Evolutionary conservation across 371 early-diverging fungal genomes (phyloP), one percentile per base, ranked within the genome.

Genomic region (Coemansia sp.): DNA sequence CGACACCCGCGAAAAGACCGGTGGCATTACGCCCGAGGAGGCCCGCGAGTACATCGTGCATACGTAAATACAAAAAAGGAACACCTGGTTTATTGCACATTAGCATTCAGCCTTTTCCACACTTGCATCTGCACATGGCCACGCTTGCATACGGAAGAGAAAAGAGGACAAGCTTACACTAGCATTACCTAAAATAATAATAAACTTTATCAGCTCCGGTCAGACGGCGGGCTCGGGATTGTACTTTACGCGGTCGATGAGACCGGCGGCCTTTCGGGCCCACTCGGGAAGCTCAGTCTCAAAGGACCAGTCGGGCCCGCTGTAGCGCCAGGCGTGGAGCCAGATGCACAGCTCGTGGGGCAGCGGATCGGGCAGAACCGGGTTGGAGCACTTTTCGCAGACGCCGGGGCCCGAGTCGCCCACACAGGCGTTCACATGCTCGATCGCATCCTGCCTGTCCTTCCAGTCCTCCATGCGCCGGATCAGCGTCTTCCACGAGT

Each of bases 281-380:
- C 94, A 96, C 9, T 64, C 80, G 4, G 97, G 97, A 55, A 88
- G 63, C 31, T 80, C 77, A 0, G 95, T 90, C 68, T 92, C 88
- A 72, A 83, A 92, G 1, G 82, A 61, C 89, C 91, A 90, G 0
- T 79, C 82, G 14, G 65, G 67, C 0, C 86, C 86, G 26, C 81
- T 65, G 71, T 94, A 94, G 62, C 82, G 82, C 80, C 83, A 88
- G 3, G 92, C 90, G 76, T 95, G 95, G 43, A 95, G 82, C 86
- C 89, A 95, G 58, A 97, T 88, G 10, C 76, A 67, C 42, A 92
- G 78, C 59, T 92, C 83, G 33, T 85, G 83, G 7, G 82, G 83
- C 4, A 62, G 66, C 4, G 93, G 93, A 60, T 95, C 94, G 0
- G 76, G 68, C 39, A 82, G 68, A 35, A 83, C 70, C 3, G 72